phyloP scores from a whole-genome alignment of 257 asterid genomes.

The Solanum ahanhuiri region DNA sequence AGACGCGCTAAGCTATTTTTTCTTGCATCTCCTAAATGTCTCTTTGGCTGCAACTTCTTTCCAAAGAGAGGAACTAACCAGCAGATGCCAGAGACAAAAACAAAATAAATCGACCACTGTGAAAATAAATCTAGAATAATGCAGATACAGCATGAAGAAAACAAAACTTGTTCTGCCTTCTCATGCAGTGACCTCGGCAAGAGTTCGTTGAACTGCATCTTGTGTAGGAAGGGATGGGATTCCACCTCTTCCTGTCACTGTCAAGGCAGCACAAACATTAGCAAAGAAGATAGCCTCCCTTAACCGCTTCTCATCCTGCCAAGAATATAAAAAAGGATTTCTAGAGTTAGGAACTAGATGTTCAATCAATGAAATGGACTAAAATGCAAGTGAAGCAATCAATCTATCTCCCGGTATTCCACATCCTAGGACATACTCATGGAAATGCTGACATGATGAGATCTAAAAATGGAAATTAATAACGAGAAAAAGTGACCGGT shows the following conservation, averaged over 20 bases:
- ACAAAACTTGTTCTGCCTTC: background rate
- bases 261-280: constrained; percentile 86
- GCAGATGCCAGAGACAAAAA: background rate
- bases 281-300: constrained; percentile 67
- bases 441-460: background rate
- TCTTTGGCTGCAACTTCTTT: background rate
- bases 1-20: background rate
- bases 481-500: background rate
- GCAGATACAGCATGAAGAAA: background rate
- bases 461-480: background rate
- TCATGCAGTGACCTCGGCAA: constrained; percentile 26
- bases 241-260: constrained; percentile 76
- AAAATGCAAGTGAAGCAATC: background rate
- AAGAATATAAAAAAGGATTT: background rate
- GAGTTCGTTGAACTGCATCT: constrained; percentile 39
- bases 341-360: background rate
- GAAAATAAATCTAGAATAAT: background rate
- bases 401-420: background rate
- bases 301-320: constrained; percentile 60
- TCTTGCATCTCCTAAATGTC: background rate
- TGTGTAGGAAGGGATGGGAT: constrained; percentile 83
- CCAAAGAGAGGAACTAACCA: background rate
- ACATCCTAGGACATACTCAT: background rate
- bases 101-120: background rate
- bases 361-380: background rate